These are phyloP conservation scores for Mucor velutinosus DNA, from an alignment of 371 early-diverging fungal genomes.

Conservation along the genomic window DNA sequence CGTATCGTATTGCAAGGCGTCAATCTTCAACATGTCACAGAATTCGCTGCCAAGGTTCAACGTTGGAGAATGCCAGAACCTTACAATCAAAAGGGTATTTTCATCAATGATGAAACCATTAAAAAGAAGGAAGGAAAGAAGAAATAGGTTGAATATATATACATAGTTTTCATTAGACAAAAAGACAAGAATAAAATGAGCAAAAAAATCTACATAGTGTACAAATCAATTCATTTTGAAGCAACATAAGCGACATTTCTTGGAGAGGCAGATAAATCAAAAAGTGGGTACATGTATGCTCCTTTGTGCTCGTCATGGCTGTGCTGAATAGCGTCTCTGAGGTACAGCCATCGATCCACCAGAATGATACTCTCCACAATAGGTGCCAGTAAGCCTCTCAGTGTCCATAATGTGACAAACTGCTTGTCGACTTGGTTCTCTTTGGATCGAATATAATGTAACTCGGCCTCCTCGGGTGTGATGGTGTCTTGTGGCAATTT, in stretches of 20 bases:
- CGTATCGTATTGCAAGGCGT: slow-evolving; percentile 81
- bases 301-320: slow-evolving; percentile 15
- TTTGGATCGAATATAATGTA: slow-evolving; percentile 34
- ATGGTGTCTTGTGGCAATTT: slow-evolving; percentile 48
- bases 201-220: neutral
- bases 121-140: slow-evolving; percentile 95
- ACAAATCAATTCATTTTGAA: slow-evolving; percentile 25
- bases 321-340: slow-evolving; percentile 48
- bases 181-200: neutral
- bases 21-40: slow-evolving; percentile 78
- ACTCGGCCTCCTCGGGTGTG: slow-evolving; percentile 43
- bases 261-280: slow-evolving; percentile 41
- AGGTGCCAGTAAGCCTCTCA: slow-evolving; percentile 74
- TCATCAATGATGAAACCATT: slow-evolving; percentile 96
- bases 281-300: slow-evolving; percentile 49
- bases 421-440: slow-evolving; percentile 50
- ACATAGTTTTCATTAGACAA: slow-evolving; percentile 7
- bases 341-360: slow-evolving; percentile 72
- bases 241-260: slow-evolving; percentile 48
- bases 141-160: slow-evolving; percentile 60
- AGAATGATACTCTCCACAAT: slow-evolving; percentile 78
- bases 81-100: slow-evolving; percentile 98
- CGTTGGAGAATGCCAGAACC: slow-evolving; percentile 95
- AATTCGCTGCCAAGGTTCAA: slow-evolving; percentile 93
- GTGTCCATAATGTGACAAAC: slow-evolving; percentile 80